Conservation (phyloP, 2,329 filamentous ascomycete species). For the Talaromyces sp. region DNA sequence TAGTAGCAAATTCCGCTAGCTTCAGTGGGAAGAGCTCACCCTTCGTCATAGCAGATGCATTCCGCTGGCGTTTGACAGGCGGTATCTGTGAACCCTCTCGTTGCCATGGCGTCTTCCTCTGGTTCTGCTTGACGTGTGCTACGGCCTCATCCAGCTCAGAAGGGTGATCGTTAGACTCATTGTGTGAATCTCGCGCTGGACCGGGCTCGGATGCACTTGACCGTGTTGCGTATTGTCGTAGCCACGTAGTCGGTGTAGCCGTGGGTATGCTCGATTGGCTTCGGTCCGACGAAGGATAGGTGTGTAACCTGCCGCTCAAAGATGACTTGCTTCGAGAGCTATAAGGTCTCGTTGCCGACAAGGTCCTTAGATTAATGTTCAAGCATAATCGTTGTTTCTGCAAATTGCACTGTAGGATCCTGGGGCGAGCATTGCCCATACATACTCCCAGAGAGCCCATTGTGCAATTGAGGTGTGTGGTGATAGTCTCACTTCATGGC, state of each 20-base stretch:
- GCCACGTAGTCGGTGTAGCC: background rate
- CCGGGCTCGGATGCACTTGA: background rate
- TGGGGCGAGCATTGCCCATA: background rate
- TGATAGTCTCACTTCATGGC: background rate
- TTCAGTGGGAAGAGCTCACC: constrained; percentile 40
- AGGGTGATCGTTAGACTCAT: background rate
- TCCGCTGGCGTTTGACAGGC: constrained; percentile 50
- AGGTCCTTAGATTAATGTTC: background rate
- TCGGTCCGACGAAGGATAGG: background rate
- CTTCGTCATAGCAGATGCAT: constrained; percentile 61
- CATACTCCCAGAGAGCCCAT: constrained; percentile 4
- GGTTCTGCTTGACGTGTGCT: constrained; percentile 29
- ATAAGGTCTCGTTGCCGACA: background rate
- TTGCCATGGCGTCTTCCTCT: constrained; percentile 63
- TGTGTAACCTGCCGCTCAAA: background rate
- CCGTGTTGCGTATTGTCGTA: background rate
- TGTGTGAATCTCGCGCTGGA: background rate
- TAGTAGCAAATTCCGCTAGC: background rate
- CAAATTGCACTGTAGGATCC: background rate
- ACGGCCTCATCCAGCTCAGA: constrained; percentile 4
- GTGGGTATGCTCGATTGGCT: background rate
- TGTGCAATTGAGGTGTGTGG: background rate
- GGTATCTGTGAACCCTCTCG: constrained; percentile 57
- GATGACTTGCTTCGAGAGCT: background rate
- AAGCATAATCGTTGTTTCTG: constrained; percentile 3